Evolutionary conservation across 768 basidiomycete species (phyloP).

Genomic region (Boletus rubescentipes): DNA sequence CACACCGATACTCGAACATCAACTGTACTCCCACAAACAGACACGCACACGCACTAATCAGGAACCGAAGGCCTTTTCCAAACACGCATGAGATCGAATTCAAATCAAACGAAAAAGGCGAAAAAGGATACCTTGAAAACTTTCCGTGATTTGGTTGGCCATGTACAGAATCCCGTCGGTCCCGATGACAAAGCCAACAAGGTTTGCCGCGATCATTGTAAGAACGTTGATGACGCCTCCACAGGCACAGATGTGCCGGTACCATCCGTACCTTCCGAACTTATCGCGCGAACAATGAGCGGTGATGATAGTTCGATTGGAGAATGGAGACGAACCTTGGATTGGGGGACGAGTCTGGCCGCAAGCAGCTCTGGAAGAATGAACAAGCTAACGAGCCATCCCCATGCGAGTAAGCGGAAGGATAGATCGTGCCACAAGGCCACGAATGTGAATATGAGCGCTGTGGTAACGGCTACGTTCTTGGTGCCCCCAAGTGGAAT

Average conservation of each 20-base stretch:
- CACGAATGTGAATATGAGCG: constrained; percentile 91
- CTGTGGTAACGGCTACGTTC: constrained; percentile 57
- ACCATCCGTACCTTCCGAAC: constrained; percentile 75
- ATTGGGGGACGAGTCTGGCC: constrained; percentile 54
- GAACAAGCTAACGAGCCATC: constrained; percentile 92
- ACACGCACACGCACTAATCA: constrained; percentile 55
- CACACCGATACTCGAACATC: constrained; percentile 95
- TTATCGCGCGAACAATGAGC: constrained; percentile 30
- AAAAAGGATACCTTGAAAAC: constrained; percentile 54
- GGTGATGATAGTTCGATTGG: not conserved
- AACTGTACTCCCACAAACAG: constrained; percentile 83
- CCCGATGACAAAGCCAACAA: constrained; percentile 94
- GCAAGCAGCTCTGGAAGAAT: constrained; percentile 82
- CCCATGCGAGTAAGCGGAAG: constrained; percentile 87
- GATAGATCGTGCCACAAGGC: constrained; percentile 97
- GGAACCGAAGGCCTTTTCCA: constrained; percentile 62
- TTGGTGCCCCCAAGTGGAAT: constrained; percentile 82
- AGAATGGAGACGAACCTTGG: constrained; percentile 47
- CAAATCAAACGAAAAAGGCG: not conserved
- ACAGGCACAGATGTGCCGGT: constrained; percentile 77
- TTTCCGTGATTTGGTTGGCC: constrained; percentile 57
- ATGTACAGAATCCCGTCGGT: constrained; percentile 76
- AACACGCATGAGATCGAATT: not conserved
- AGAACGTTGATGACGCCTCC: constrained; percentile 84
- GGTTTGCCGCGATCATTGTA: constrained; percentile 89